phyloP scores from a whole-genome alignment of 2,329 filamentous ascomycete genomes.

The Aspergillus pseudoterreus region DNA sequence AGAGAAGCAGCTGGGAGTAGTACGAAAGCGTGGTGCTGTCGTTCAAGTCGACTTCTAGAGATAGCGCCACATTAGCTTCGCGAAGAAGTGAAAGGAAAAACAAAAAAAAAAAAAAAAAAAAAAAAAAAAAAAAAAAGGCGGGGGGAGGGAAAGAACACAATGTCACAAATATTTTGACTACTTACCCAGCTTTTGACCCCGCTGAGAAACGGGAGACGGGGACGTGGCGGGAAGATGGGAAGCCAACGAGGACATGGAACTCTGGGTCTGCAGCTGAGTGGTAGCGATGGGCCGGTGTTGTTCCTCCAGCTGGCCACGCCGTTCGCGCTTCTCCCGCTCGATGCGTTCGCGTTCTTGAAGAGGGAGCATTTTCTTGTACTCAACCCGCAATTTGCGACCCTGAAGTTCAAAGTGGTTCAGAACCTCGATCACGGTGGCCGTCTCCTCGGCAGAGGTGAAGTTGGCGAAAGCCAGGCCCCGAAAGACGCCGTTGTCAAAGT shows the following conservation, averaged over 20 bases:
- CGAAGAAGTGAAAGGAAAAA: neutral
- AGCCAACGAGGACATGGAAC: slow-evolving; percentile 76
- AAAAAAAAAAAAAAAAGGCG: too few species aligned
- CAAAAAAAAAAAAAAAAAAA: too few species aligned
- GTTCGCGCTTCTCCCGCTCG: slow-evolving; percentile 93
- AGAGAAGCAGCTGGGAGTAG: slow-evolving; percentile 85
- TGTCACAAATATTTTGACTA: slow-evolving; percentile 3
- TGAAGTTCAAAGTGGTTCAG: slow-evolving; percentile 97
- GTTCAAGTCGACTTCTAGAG: slow-evolving; percentile 77
- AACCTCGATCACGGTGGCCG: slow-evolving; percentile 81
- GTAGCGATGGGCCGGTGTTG: slow-evolving; percentile 74
- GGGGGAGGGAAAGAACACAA: neutral
- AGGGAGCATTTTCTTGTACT: slow-evolving; percentile 99
- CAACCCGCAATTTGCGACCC: slow-evolving; percentile 87
- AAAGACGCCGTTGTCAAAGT: slow-evolving; percentile 98
- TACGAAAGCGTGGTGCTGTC: slow-evolving; percentile 82
- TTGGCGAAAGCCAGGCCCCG: slow-evolving; percentile 95
- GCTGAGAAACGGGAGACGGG: slow-evolving; percentile 64
- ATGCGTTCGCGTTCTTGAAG: slow-evolving; percentile 92
- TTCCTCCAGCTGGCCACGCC: slow-evolving; percentile 92
- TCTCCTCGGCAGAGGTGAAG: slow-evolving; percentile 94
- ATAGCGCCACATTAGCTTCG: slow-evolving; percentile 7
- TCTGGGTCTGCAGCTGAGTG: slow-evolving; percentile 72
- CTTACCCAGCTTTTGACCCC: slow-evolving; percentile 37
- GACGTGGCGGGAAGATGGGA: slow-evolving; percentile 62